These are phyloP conservation scores for Linderniella brevidens DNA, from an alignment of 257 asterid species.

Conservation along the genomic window DNA sequence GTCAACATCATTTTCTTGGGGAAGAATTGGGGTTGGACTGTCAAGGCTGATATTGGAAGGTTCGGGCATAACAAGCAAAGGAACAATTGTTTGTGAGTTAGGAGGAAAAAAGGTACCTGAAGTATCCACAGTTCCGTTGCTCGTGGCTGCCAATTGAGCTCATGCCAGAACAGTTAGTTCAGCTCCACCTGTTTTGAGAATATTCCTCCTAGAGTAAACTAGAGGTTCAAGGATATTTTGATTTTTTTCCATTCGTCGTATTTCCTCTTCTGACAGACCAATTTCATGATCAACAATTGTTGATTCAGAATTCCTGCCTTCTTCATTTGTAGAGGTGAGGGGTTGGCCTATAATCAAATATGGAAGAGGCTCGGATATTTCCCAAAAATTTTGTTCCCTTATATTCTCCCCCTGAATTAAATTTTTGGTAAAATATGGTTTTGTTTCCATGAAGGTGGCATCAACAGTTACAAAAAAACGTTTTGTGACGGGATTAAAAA, in stretches of 20 bases:
- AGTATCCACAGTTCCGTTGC: not conserved
- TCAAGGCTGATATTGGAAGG: not conserved
- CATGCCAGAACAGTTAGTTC: not conserved
- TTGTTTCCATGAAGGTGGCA: too few species aligned
- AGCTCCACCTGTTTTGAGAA: not conserved
- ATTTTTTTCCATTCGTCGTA: not conserved
- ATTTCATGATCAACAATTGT: not conserved
- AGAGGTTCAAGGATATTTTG: not conserved
- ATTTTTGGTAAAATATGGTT: too few species aligned
- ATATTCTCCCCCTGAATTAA: too few species aligned
- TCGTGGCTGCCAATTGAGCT: not conserved
- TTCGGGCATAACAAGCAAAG: not conserved
- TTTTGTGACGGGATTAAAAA: too few species aligned
- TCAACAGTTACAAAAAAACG: too few species aligned
- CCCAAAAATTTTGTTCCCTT: too few species aligned
- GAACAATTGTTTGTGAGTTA: not conserved
- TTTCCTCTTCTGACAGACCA: not conserved
- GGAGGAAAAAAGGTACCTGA: not conserved
- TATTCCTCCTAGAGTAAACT: not conserved
- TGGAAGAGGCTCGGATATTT: too few species aligned
- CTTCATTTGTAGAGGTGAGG: too few species aligned
- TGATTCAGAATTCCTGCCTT: too few species aligned
- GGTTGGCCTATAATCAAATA: too few species aligned
- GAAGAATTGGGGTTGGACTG: not conserved
- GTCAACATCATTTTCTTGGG: not conserved